Evolutionary conservation across 768 basidiomycete genomes (phyloP), one percentile per base, ranked within the genome.

Genomic region (Russula sp.): DNA sequence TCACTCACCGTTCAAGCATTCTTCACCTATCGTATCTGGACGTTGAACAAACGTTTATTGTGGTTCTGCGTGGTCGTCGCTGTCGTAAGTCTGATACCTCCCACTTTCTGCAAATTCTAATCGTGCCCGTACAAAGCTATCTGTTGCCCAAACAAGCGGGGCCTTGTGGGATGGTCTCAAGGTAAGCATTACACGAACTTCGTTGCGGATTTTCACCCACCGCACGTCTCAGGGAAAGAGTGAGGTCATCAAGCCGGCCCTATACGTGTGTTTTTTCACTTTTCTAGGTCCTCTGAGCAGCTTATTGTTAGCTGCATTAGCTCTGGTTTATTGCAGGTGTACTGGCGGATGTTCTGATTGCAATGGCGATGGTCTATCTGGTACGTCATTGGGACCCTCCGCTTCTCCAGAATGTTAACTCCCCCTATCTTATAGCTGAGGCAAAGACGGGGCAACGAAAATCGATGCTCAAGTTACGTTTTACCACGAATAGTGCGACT

Each of bases 401-500:
- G 3, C 8, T 18, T 20, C 3, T n/a, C 16, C 18, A 20, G 20
- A 8, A 16, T 22, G 39, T 55, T 7, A 37, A 55, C 27, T 22
- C 3, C 1, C 35, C 31, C n/a, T 48, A 10, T 32, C 16, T 27
- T 3, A 27, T 10, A 62, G 61, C 55, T 62, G 18, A 32, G 39
- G 37, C 37, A 22, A 62, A 8, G 9, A 27, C 48, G 55, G 1
- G 32, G 55, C 2, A 62, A 45, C 44, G 68, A 61, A 22, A 18
- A 53, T 34, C 45, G 35, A 20, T n/a, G 6, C 51, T 57, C 48
- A 42, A n/a, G 4, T 14, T 48, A 70, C 50, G 34, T 70, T 35
- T 39, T 72, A 6, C 59, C 62, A 5, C 62, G 70, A 3, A 49
- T 72, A 1, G 68, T 72, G 6, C 70, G 68, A 10, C 37, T 72